Base-by-base conservation (phyloP, 73 alveolate species). In the Paramecium pentaurelia region DNA sequence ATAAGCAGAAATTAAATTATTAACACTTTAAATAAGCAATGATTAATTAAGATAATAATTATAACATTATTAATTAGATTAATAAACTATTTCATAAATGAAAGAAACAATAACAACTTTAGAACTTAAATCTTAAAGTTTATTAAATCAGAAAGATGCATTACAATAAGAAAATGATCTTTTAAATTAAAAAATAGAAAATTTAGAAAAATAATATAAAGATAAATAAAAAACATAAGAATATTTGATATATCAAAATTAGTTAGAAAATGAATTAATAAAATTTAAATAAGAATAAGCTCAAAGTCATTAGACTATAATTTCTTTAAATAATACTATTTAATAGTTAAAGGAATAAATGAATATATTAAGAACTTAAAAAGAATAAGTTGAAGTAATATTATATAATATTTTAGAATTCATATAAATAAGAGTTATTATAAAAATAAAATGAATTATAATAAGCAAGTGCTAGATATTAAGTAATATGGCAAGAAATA, bases 1-100 rank as follows among this genome's bases (percentile, higher is more conserved):
- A 71, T 71, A 71, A 71, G 86, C 86, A 71, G 86, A 71, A 71
- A 27, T 71, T 32, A 71, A 37, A 30, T 71, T 71, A 37, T 37
- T 71, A 7, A 71, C 86, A 4, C 44, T 71, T 28, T 71, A 71
- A 37, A 71, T 71, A 18, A 71, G 60, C 12, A 71, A 71, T 12
- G 86, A 71, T 71, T 12, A 71, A 18, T 60, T 71, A 32, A 71
- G 14, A 71, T 18, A 71, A 71, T 3, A 71, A 42, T 32, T 71
- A 20, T 27, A 71, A 0, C 86, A 71, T 37, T 32, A 27, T 34
- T 11, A 71, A 71, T 30, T 71, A 32, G 86, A 71, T 71, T 30
- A 30, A n/a, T 16, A 71, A 18, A 14, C 32, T 32, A 71, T 71
- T 28, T 54, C n/a, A 42, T 18, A 30, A 9, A 9, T 71, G 58